These are phyloP conservation scores for Colletotrichum incanum DNA, from an alignment of 2,329 filamentous ascomycete species.

Conservation along the genomic window DNA sequence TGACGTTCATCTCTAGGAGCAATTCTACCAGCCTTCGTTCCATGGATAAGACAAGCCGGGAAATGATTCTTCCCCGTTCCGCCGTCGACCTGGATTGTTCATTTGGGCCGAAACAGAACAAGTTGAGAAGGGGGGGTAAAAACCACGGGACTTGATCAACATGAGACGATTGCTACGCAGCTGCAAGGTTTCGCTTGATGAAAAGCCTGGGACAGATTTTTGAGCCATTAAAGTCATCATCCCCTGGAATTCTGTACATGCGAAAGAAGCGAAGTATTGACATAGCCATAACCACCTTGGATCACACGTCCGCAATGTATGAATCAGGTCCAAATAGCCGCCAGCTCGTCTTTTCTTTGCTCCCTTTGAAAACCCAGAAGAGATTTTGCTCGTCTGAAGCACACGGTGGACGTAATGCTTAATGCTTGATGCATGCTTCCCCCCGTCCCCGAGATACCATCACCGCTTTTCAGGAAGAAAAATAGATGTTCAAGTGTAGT, in stretches of 20 bases:
- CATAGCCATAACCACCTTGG: not conserved
- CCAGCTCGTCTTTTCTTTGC: not conserved
- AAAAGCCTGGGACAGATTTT: not conserved
- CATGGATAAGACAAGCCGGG: not conserved
- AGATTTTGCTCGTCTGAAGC: not conserved
- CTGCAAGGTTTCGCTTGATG: not conserved
- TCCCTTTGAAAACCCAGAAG: not conserved
- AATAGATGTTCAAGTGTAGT: not conserved
- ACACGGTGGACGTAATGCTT: not conserved
- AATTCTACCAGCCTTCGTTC: not conserved
- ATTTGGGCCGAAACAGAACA: not conserved
- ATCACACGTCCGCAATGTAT: not conserved
- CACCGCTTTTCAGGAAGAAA: not conserved
- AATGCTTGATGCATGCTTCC: not conserved
- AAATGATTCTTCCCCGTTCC: rapidly evolving
- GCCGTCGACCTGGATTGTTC: too few species aligned
- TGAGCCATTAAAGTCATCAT: not conserved
- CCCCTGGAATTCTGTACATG: conserved; percentile 15
- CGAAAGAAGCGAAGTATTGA: conserved; percentile 8
- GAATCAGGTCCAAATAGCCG: not conserved
- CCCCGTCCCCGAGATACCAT: not conserved
- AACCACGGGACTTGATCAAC: not conserved
- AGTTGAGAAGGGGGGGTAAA: not conserved
- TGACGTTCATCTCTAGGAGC: not conserved
- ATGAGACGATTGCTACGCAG: not conserved